Evolutionary conservation across 768 basidiomycete genomes (phyloP), one percentile per base, ranked within the genome.

Genomic region (Cystofilobasidium bisporidii): DNA sequence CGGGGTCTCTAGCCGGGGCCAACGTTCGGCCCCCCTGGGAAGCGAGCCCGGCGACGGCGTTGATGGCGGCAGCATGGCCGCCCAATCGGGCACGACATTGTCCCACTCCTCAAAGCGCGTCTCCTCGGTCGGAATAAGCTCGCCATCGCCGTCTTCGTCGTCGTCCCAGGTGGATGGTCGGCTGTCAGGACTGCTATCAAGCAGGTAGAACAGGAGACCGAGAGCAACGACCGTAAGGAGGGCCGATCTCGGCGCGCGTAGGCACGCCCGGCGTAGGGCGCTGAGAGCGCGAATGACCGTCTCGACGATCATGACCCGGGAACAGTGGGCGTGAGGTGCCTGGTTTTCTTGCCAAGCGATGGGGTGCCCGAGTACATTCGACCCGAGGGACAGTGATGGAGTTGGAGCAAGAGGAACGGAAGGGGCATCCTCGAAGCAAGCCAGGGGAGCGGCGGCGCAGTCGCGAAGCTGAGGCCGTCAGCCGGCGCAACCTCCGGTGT

Each of bases 51-150:
- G 28, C 22, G 53, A 12, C 3, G 67, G 67, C 10, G n/a, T 3
- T 18, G 55, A 33, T 3, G 67, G 61, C 30, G 67, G 50, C 20
- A 68, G 41, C 26, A 63, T 30, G 12, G 22, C 24, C 15, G 67
- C 24, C 61, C 61, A 68, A 30, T 68, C 61, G 20, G 53, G 67
- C 17, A 24, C 40, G 26, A 28, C 28, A 1, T 11, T 2, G 18
- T 41, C 63, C 48, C 38, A 26, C 6, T 26, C 18, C 0, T 18
- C 12, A 0, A 5, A 17, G 1, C 20, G 53, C 3, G 38, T 56
- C 26, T 26, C 26, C 10, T n/a, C 38, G 17, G 33, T 55, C 50
- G 63, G 53, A 8, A 56, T 30, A 15, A 56, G 28, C 53, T 56
- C 53, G 26, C 53, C 53, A 18, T 56, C 53, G 24, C 28, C 53